These are phyloP conservation scores for Fusarium domesticum DNA, from an alignment of 2,329 filamentous ascomycete genomes.

Conservation along the genomic window DNA sequence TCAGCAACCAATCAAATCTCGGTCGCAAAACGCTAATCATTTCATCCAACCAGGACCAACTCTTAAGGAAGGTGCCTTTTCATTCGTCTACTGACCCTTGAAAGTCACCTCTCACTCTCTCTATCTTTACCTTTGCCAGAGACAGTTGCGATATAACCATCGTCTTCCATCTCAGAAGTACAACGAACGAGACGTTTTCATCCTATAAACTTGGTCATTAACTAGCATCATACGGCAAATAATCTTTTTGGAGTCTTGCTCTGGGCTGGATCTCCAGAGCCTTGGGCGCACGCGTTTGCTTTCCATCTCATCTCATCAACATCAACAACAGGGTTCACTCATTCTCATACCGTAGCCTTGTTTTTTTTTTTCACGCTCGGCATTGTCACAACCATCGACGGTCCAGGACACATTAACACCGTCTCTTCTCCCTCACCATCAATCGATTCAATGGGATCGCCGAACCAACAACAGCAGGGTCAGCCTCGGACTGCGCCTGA, in stretches of 20 bases:
- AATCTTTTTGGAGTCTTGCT: background rate
- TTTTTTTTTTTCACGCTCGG: no score
- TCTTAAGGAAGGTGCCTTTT: background rate
- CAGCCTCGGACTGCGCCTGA: constrained; percentile 21
- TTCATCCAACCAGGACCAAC: background rate
- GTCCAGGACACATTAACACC: background rate
- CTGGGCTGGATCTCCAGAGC: background rate
- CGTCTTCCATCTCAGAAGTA: no score
- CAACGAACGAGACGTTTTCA: no score
- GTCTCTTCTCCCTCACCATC: background rate
- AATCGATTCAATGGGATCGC: constrained; percentile 16
- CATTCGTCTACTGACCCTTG: no score
- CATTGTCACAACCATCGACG: background rate
- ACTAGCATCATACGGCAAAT: no score
- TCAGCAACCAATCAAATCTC: background rate
- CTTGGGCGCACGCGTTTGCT: background rate
- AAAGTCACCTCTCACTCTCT: background rate
- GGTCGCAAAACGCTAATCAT: no score
- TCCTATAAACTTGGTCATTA: no score
- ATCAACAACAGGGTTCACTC: background rate
- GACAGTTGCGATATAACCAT: no score
- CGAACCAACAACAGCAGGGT: constrained; percentile 19
- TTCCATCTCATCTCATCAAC: background rate
- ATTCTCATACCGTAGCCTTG: no score
- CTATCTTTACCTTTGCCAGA: no score